A percentile compares a stretch with the other conserved stretches of the same genome.
These are phyloP conservation scores for Aspergillus candidus DNA, from an alignment of 2,329 filamentous ascomycete genomes.

Conservation along the genomic window DNA sequence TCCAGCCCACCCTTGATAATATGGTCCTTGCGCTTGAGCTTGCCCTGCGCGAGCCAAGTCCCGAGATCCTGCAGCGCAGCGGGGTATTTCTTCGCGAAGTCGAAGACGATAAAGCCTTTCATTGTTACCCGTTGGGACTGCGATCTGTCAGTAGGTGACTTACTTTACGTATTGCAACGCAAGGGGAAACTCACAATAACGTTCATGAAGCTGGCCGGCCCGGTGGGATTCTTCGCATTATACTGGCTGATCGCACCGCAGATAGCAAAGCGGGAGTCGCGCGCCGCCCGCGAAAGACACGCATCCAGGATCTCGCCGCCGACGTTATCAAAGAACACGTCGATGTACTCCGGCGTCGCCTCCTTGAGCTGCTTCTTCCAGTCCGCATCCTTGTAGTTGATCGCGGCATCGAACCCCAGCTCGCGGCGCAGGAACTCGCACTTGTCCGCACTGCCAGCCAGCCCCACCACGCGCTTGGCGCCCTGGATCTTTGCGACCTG, in stretches of 20 bases:
- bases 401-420: conserved; percentile 59
- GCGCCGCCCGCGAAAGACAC: conserved; percentile 58
- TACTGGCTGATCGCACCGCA: conserved; percentile 67
- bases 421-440: conserved; percentile 59
- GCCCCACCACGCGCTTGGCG: conserved; percentile 54
- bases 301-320: conserved; percentile 65
- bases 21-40: conserved; percentile 65
- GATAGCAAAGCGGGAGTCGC: conserved; percentile 60
- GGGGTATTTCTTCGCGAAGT: conserved; percentile 55
- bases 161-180: neutral
- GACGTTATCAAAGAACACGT: conserved; percentile 70
- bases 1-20: conserved; percentile 63
- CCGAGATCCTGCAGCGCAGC: conserved; percentile 56
- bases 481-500: conserved; percentile 74
- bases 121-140: conserved; percentile 44
- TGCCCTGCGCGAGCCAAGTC: conserved; percentile 65
- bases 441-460: conserved; percentile 63
- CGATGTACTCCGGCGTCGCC: conserved; percentile 55
- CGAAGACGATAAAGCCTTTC: conserved; percentile 69
- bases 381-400: conserved; percentile 63
- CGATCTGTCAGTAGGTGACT: conserved; percentile 9
- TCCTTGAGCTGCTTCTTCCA: conserved; percentile 56
- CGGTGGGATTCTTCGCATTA: conserved; percentile 52
- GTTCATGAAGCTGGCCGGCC: conserved; percentile 47
- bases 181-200: conserved; percentile 29